Evolutionary conservation across 2,329 filamentous ascomycete genomes (phyloP).

Genomic region (Ambrosiella beaveri): DNA sequence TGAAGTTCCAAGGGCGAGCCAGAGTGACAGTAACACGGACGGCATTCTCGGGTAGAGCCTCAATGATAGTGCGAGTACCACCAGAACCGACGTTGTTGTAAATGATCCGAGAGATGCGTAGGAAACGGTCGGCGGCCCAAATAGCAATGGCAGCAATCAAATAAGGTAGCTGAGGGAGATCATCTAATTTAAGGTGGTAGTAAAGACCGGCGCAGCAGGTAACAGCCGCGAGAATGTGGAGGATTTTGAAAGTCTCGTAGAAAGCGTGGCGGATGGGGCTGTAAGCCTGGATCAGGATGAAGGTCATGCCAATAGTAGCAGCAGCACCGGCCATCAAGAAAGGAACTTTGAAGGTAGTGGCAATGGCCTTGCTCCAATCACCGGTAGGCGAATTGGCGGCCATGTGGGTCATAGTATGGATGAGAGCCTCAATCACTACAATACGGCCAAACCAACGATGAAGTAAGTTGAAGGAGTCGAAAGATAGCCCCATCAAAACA

Average conservation of each 20-base stretch:
- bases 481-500: constrained; percentile 63
- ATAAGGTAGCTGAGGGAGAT: constrained; percentile 39
- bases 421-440: constrained; percentile 46
- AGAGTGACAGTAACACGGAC: constrained; percentile 56
- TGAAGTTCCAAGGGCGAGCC: constrained; percentile 60
- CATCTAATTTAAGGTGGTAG: constrained; percentile 43
- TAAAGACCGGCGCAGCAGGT: constrained; percentile 45
- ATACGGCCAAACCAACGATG: constrained; percentile 61
- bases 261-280: constrained; percentile 60
- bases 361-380: constrained; percentile 5
- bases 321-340: constrained; percentile 7
- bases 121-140: constrained; percentile 47
- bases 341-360: constrained; percentile 4
- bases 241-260: constrained; percentile 60
- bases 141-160: constrained; percentile 44
- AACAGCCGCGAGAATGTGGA: constrained; percentile 50
- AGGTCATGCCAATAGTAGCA: constrained; percentile 38
- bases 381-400: constrained; percentile 5
- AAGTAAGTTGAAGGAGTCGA: constrained; percentile 82
- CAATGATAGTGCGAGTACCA: constrained; percentile 51
- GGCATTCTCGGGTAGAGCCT: constrained; percentile 61
- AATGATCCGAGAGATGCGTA: constrained; percentile 41
- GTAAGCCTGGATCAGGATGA: constrained; percentile 49
- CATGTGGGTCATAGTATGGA: constrained; percentile 38
- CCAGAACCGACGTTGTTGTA: constrained; percentile 51